Percentiles rank a stretch among this genome's conserved stretches.
Conservation (phyloP, 768 basidiomycete genomes). For the Suillus plorans region DNA sequence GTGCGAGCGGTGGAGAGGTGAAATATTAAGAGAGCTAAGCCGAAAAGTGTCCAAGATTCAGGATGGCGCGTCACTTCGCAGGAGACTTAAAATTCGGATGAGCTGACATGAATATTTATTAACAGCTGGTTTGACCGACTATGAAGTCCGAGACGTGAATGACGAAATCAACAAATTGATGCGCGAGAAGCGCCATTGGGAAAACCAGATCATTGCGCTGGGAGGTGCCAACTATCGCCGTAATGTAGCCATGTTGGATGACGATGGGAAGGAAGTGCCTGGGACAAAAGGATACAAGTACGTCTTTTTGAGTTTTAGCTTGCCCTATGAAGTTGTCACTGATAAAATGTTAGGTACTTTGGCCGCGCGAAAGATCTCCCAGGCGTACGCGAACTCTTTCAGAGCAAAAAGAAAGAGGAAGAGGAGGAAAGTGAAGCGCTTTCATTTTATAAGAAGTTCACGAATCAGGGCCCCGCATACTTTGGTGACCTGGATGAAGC, state of each 20-base stretch:
- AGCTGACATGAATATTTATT: not conserved
- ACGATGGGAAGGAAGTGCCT: conserved; percentile 94
- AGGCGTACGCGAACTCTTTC: conserved; percentile 93
- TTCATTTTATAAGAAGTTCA: conserved; percentile 83
- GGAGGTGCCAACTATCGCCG: conserved; percentile 93
- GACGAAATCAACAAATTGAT: conserved; percentile 97
- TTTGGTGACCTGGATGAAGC: conserved; percentile 90
- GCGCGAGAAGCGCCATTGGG: conserved; percentile 96
- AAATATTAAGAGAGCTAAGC: conserved; percentile 70
- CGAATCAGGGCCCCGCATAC: conserved; percentile 83
- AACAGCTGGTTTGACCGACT: conserved; percentile 80
- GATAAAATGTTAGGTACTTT: conserved; percentile 68
- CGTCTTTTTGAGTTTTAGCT: conserved; percentile 22
- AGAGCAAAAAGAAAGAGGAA: conserved; percentile 80
- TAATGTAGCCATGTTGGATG: conserved; percentile 91
- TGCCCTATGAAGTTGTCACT: conserved; percentile 58
- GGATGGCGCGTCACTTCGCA: conserved; percentile 59
- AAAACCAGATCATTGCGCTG: conserved; percentile 94
- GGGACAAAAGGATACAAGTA: conserved; percentile 98
- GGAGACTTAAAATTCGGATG: not conserved
- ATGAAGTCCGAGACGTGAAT: conserved; percentile 89
- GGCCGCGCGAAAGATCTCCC: conserved; percentile 95
- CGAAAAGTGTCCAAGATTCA: conserved; percentile 98
- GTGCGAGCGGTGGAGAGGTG: conserved; percentile 88
- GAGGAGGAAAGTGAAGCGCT: conserved; percentile 83